Base-by-base conservation (phyloP, 495 filamentous ascomycete species). In the Hyaloscypha variabilis region DNA sequence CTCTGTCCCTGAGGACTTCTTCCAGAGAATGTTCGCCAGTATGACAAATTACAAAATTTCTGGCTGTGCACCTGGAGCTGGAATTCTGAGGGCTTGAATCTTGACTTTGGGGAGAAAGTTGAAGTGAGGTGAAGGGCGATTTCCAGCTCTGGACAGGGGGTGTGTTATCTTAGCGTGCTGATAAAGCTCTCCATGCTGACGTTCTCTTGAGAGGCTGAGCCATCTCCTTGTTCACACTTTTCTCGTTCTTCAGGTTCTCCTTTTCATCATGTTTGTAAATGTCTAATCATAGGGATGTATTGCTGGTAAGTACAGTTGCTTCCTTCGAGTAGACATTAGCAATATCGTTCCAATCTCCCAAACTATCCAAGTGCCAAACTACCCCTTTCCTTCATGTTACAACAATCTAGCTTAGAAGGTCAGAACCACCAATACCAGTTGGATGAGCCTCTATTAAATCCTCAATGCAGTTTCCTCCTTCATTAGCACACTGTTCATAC, bases 1-100 rank as follows among this genome's bases (percentile, higher is more conserved):
- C 64, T 75, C 72, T 51, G 71, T 72, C 74, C 71, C 73, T 66
- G 75, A 73, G 67, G 69, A 66, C 69, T 73, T 74, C 46, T 76
- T 77, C 83, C 83, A 85, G 66, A 85, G 66, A 60, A 81, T 64
- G 55, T 74, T 75, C 71, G 82, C 82, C 81, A 85, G 70, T 55
- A 60, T 83, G 77, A 3, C n/a, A 36, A 14, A 4, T 46, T 46
- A 17, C 19, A 46, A 14, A 17, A 0, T 46, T 46, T 46, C 13
- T 4, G 17, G 17, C 1, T 46, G 39, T 46, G 39, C 39, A 17
- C 39, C 39, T 4, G 39, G 2, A 46, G 39, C 39, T 46, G 39
- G 39, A 13, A 17, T 46, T 46, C 19, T 4, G 39, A 17, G 6
- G 14, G 11, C 0, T 46, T 19, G 1, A 1, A 10, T 46, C 19